Base-by-base conservation (phyloP, 495 filamentous ascomycete species). In the Podospora fimiseda region DNA sequence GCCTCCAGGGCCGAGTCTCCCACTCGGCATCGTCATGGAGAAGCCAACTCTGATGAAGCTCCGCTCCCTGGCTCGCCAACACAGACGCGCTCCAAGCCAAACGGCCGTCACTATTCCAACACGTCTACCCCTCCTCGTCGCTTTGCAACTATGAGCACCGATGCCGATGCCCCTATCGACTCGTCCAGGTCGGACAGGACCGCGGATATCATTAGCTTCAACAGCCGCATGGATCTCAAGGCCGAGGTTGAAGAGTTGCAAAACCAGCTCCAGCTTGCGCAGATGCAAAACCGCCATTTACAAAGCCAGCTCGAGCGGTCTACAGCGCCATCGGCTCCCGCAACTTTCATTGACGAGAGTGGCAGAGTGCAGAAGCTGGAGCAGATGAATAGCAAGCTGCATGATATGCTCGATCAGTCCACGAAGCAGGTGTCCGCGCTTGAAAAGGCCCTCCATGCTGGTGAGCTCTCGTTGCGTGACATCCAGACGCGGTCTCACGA, bases 201-300 rank as follows among this genome's bases (percentile, higher is more conserved):
- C 0, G 85, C 91, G 37, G 93, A 97, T 66, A 91, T 89, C 40
- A 78, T 91, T 43, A 84, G 87, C 55, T 94, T 87, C 70, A 90
- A 94, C 63, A 88, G 86, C 59, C 82, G 86, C 14, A 90, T 95
- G 85, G 93, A 98, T 61, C 72, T 95, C 50, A 91, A 89, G 33
- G 82, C 88, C 9, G 92, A 98, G 62, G 73, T 96, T 8, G 93
- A 98, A 62, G 82, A 94, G 68, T 75, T 95, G 42, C 93, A 96
- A 62, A 97, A 94, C 65, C 90, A 95, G 66, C 80, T 98, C 42
- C 92, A 98, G 60, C 81, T 97, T 72, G 85, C 87, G 7, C 86
- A 97, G 68, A 96, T 98, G 89, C 88, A 92, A 58, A 96, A 95
- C 70, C 84, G 88, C 33, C 92, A 98, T 64, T 80, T 98, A 14